Conservation (phyloP, 1,139 yeast genomes). For the Pichia inconspicua region DNA sequence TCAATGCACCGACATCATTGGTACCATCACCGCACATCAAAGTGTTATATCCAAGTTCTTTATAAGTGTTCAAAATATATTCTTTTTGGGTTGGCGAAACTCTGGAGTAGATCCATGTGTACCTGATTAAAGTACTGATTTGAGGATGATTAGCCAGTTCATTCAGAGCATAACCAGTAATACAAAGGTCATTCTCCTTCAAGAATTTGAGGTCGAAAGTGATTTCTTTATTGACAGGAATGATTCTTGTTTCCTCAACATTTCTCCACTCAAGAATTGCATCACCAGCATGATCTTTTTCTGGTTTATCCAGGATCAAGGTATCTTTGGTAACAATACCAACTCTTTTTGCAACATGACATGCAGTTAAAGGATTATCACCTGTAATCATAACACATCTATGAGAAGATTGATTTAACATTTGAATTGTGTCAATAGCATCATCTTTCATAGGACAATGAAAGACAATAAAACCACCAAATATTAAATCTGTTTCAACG, state of each 20-base stretch:
- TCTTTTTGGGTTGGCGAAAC: constrained; percentile 97
- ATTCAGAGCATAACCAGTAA: constrained; percentile 86
- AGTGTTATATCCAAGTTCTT: constrained; percentile 85
- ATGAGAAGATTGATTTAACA: constrained; percentile 93
- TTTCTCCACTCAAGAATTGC: constrained; percentile 77
- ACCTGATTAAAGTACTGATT: constrained; percentile 64
- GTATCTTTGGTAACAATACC: constrained; percentile 77
- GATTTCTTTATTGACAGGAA: constrained; percentile 55
- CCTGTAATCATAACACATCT: constrained; percentile 98
- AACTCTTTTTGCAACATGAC: constrained; percentile 94
- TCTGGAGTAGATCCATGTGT: constrained; percentile 96
- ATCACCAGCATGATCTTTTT: constrained; percentile 40
- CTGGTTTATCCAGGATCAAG: constrained; percentile 81
- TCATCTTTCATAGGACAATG: constrained; percentile 94
- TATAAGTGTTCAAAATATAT: constrained; percentile 73
- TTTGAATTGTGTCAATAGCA: constrained; percentile 81
- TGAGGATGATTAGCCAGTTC: constrained; percentile 55
- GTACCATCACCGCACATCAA: constrained; percentile 99
- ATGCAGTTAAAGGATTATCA: constrained; percentile 97
- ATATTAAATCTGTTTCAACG: constrained; percentile 64
- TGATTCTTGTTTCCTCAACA: constrained; percentile 64
- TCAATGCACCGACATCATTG: constrained; percentile 97
- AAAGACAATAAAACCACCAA: constrained; percentile 94
- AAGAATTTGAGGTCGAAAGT: constrained; percentile 53
- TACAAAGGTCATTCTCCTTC: constrained; percentile 72